phyloP scores from a whole-genome alignment of 257 asterid species.

The Solanum ahanhuiri region DNA sequence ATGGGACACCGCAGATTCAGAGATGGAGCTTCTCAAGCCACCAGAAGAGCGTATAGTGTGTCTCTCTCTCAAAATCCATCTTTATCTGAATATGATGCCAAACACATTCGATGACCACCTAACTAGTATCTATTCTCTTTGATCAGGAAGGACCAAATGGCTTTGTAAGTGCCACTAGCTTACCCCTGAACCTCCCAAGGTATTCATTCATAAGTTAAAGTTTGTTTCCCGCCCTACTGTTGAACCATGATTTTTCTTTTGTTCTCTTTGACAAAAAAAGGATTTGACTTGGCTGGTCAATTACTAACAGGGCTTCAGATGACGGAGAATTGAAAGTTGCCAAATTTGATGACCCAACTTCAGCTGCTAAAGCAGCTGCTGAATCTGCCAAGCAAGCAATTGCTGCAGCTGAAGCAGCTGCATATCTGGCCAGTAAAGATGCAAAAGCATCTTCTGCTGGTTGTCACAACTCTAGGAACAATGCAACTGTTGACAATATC shows the following conservation, averaged over 20 bases:
- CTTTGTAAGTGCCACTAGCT: slow-evolving; percentile 62
- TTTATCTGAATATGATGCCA: background rate
- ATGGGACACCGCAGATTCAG: slow-evolving; percentile 81
- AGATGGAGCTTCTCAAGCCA: slow-evolving; percentile 75
- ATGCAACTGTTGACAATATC: background rate
- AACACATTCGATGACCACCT: background rate
- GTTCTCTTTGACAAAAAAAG: background rate
- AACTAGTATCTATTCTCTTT: background rate
- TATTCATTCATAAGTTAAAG: slow-evolving; percentile 19
- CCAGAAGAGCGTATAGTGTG: slow-evolving; percentile 80
- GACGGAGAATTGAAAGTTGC: slow-evolving; percentile 26
- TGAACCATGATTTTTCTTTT: background rate
- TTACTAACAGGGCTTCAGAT: slow-evolving; percentile 9
- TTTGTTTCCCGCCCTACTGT: background rate
- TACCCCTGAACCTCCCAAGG: slow-evolving; percentile 46
- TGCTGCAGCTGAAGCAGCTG: slow-evolving; percentile 95
- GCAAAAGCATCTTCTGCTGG: slow-evolving; percentile 25
- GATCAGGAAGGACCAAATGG: slow-evolving; percentile 63
- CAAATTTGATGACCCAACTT: slow-evolving; percentile 46
- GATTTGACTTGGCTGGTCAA: background rate
- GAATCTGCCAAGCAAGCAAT: slow-evolving; percentile 59
- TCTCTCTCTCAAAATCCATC: background rate
- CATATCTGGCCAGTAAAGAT: slow-evolving; percentile 39
- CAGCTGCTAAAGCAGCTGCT: slow-evolving; percentile 88
- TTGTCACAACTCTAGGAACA: slow-evolving; percentile 4